Evolutionary conservation across 1,284 basidiomycete species (phyloP).

Genomic region (Neolentinus lepideus): DNA sequence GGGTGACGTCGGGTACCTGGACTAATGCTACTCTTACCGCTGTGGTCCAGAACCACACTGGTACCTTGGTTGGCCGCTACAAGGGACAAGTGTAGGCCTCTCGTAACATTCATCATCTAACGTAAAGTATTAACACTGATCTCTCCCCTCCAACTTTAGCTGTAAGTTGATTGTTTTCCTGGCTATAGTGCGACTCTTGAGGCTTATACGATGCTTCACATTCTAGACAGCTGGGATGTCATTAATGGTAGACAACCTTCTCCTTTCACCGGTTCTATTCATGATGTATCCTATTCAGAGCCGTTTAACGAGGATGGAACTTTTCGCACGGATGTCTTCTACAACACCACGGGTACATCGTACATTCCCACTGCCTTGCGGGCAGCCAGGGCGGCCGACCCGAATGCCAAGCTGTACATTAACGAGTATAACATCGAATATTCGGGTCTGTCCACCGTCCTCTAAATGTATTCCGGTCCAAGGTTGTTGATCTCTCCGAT

Average conservation of each 20-base stretch:
- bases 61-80: conserved; percentile 39
- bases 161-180: conserved; percentile 13
- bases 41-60: conserved; percentile 38
- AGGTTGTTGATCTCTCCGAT: not conserved
- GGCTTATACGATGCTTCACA: not conserved
- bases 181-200: not conserved
- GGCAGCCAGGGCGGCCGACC: conserved; percentile 38
- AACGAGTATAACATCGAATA: conserved; percentile 53
- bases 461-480: too few relatives aligned
- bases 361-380: conserved; percentile 38
- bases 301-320: conserved; percentile 56
- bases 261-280: not conserved
- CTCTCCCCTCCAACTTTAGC: conserved; percentile 7
- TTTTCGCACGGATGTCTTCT: conserved; percentile 39
- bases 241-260: conserved; percentile 23
- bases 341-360: conserved; percentile 32
- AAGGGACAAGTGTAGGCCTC: conserved; percentile 39
- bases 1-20: conserved; percentile 39
- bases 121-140: not conserved
- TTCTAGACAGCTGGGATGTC: conserved; percentile 27
- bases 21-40: conserved; percentile 32
- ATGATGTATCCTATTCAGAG: conserved; percentile 18
- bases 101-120: not conserved
- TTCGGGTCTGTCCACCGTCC: not conserved
- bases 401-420: conserved; percentile 32